Percentiles rank a stretch among this genome's conserved stretches.
Conservation (phyloP, 2,329 filamentous ascomycete genomes). For the Ascochyta viciae-villosae region DNA sequence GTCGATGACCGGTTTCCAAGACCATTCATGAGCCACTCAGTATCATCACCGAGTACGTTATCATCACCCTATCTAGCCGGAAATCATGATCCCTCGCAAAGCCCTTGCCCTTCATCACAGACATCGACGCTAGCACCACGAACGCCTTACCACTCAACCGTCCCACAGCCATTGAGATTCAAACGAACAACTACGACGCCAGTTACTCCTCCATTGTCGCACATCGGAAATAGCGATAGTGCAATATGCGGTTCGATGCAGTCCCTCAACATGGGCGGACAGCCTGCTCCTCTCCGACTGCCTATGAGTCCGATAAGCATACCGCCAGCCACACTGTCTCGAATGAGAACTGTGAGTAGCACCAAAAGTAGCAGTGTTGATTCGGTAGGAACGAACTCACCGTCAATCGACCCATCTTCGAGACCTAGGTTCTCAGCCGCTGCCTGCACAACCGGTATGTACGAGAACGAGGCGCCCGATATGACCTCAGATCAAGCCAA, state of each 20-base stretch:
- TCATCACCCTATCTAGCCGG: background rate
- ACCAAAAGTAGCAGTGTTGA: conserved; percentile 14
- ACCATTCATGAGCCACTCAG: background rate
- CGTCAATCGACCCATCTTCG: conserved; percentile 14
- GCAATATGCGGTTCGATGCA: conserved; percentile 21
- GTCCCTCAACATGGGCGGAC: conserved; percentile 14
- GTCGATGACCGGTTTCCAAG: conserved; percentile 3
- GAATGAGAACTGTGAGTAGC: conserved; percentile 20
- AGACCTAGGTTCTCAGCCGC: conserved; percentile 21
- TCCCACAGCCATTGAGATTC: conserved; percentile 21
- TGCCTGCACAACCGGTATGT: conserved; percentile 11
- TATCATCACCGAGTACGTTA: conserved; percentile 1
- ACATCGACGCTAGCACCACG: background rate
- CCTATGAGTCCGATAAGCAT: conserved; percentile 7
- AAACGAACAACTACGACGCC: conserved; percentile 14
- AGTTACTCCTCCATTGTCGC: conserved; percentile 24
- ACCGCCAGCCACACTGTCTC: conserved; percentile 13
- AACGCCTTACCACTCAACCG: background rate
- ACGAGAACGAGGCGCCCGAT: conserved; percentile 17
- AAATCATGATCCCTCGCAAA: background rate
- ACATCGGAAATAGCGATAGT: conserved; percentile 19
- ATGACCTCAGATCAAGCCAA: conserved; percentile 22
- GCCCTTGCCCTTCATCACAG: background rate
- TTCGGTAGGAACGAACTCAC: conserved; percentile 4
- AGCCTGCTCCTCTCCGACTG: conserved; percentile 4